Conservation (phyloP, 164 flowering plant genomes). For the Vitis riparia region DNA sequence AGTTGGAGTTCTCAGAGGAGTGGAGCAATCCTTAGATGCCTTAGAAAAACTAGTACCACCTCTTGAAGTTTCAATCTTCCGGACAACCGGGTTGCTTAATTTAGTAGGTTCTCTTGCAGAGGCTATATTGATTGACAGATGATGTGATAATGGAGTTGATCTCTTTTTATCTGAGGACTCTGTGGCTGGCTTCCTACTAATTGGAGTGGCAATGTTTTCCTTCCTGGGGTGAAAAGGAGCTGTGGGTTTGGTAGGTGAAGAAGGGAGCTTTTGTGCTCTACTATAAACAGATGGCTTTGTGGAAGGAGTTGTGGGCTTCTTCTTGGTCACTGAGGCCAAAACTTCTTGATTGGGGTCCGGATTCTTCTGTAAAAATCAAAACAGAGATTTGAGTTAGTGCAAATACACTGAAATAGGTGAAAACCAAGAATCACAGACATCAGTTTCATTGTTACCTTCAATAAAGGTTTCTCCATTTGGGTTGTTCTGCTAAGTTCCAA, state of each 20-base stretch:
- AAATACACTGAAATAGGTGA: neutral
- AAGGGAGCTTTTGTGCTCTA: constrained; percentile 25
- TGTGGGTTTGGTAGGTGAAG: constrained; percentile 31
- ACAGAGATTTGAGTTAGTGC: neutral
- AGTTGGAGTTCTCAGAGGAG: constrained; percentile 45
- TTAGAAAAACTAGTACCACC: constrained; percentile 21
- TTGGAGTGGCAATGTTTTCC: constrained; percentile 33
- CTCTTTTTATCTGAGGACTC: constrained; percentile 24
- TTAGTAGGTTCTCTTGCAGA: constrained; percentile 35
- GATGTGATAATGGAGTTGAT: constrained; percentile 37
- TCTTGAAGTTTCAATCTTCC: constrained; percentile 34
- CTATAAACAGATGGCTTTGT: constrained; percentile 12
- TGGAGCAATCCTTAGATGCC: constrained; percentile 27
- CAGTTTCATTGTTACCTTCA: constrained; percentile 30
- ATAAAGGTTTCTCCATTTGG: constrained; percentile 32
- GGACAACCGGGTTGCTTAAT: constrained; percentile 16
- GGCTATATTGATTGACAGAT: constrained; percentile 24
- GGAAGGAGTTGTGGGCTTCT: constrained; percentile 24
- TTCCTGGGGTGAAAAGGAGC: constrained; percentile 21
- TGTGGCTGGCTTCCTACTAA: constrained; percentile 20
- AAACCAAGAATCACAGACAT: neutral
- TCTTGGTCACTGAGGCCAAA: constrained; percentile 22
- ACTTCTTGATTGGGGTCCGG: constrained; percentile 19
- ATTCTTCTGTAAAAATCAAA: constrained; percentile 11
- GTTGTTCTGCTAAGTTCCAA: constrained; percentile 16